Base-by-base conservation (phyloP, 192 early-diverging fungal genomes). In the Backusella tarrabulga region DNA sequence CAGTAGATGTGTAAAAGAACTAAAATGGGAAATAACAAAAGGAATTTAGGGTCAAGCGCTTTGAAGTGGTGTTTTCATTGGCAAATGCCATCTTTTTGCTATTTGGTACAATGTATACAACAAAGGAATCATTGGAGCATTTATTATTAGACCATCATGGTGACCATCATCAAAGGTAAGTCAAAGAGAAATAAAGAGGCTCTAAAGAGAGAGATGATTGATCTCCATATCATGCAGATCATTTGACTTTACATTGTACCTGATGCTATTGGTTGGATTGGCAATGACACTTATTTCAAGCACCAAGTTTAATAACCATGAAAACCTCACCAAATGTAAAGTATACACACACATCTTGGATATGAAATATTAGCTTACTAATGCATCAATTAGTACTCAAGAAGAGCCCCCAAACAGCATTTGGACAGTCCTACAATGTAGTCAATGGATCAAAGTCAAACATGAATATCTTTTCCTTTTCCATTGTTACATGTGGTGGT, bases 51-150 rank as follows among this genome's bases (percentile, higher is more conserved):
- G 79, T 85, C 11, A 84, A 85, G 26, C 81, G 89, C 32, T 85
- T 80, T 63, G 87, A 88, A 67, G 77, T 90, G 34, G 71, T 90
- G 40, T 83, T 88, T 80, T 86, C 85, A 15, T 46, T 90, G 66
- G 84, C 79, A 15, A 86, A 78, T 40, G 81, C 81, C 8, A 84
- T 90, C 50, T 90, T 84, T 54, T 79, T 90, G 29, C 67, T 90
- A 69, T 90, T 90, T 68, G 84, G 83, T 36, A 86, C 86, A 21
- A 88, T 90, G 86, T 85, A 88, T 72, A 86, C 82, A 67, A 80
- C 85, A 15, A 90, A 90, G 70, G 89, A 90, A 77, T 85, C 86
- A 26, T 71, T 90, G n/a, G 89, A 90, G 68, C 89, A 90, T 76
- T 73, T 88, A 19, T 81, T 90, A 73, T 81, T 90, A 26, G 86